Percentiles rank a stretch among this genome's conserved stretches.
These are phyloP conservation scores for Paraurostyla sp. DNA, from an alignment of 73 alveolate genomes.

Conservation along the genomic window DNA sequence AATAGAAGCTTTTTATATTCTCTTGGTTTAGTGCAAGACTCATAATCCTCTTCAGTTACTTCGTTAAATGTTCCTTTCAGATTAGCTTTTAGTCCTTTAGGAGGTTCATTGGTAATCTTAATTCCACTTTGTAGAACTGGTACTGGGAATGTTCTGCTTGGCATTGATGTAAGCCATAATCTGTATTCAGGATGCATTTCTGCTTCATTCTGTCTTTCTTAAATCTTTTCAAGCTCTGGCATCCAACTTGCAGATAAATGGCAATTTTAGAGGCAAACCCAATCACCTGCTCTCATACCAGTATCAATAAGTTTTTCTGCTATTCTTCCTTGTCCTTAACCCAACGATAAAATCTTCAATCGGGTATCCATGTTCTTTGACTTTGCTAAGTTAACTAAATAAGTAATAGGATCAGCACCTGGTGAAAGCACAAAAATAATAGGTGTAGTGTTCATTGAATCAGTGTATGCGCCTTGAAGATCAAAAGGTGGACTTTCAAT, in stretches of 20 bases:
- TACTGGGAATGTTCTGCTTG: slow-evolving; percentile 99
- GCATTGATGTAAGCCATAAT: slow-evolving; percentile 99
- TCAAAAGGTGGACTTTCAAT: slow-evolving; percentile 99
- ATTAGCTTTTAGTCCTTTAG: slow-evolving; percentile 99
- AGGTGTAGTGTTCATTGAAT: slow-evolving; percentile 98
- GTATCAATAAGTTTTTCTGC: slow-evolving; percentile 93
- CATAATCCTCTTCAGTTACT: slow-evolving; percentile 89
- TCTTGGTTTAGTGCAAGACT: slow-evolving; percentile 89
- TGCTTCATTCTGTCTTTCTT: slow-evolving; percentile 97
- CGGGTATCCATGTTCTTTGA: slow-evolving; percentile 93
- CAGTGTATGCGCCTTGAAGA: slow-evolving; percentile 96
- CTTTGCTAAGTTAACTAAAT: slow-evolving; percentile 96
- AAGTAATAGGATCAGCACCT: slow-evolving; percentile 99
- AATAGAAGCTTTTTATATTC: slow-evolving; percentile 97
- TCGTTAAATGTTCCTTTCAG: slow-evolving; percentile 97
- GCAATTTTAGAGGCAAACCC: slow-evolving; percentile 99
- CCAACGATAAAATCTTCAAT: slow-evolving; percentile 97
- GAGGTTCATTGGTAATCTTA: slow-evolving; percentile 99
- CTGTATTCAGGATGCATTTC: slow-evolving; percentile 97
- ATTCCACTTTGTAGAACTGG: slow-evolving; percentile 96
- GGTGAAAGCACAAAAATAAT: slow-evolving; percentile 98
- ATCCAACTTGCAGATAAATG: slow-evolving; percentile 99
- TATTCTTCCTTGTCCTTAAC: slow-evolving; percentile 99
- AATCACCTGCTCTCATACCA: slow-evolving; percentile 98
- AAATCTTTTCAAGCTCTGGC: slow-evolving; percentile 99